Conservation (phyloP, 768 basidiomycete species). For the Dacryopinax spathularia region DNA sequence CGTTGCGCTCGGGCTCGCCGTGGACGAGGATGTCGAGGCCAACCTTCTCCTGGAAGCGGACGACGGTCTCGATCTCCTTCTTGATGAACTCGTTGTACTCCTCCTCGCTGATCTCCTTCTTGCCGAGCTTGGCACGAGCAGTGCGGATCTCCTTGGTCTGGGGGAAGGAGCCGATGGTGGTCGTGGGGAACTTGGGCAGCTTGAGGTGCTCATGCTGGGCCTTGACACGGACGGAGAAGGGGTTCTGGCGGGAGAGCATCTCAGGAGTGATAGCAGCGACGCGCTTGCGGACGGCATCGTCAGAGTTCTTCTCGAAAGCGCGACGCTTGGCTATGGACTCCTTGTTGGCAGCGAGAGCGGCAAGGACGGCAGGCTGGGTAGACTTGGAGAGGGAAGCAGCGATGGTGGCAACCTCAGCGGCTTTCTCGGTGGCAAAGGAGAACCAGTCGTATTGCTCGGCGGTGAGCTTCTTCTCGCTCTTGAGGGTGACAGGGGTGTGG, state of each 20-base stretch:
- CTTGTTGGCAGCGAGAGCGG: slow-evolving; percentile 78
- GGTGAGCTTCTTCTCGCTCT: slow-evolving; percentile 81
- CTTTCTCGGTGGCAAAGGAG: slow-evolving; percentile 96
- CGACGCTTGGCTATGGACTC: slow-evolving; percentile 85
- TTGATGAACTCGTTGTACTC: slow-evolving; percentile 97
- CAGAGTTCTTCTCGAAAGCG: slow-evolving; percentile 83
- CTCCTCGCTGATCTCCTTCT: slow-evolving; percentile 69
- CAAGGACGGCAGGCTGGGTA: slow-evolving; percentile 53
- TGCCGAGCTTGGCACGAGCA: slow-evolving; percentile 88
- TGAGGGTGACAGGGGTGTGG: slow-evolving; percentile 93
- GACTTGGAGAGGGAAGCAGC: slow-evolving; percentile 76
- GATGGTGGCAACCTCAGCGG: slow-evolving; percentile 72
- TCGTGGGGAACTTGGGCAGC: slow-evolving; percentile 95
- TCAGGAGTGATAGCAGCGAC: slow-evolving; percentile 81
- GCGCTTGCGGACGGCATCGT: slow-evolving; percentile 89
- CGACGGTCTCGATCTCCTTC: slow-evolving; percentile 87
- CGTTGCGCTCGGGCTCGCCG: slow-evolving; percentile 97
- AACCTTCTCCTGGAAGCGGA: slow-evolving; percentile 92
- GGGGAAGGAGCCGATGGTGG: slow-evolving; percentile 97
- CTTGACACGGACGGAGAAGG: slow-evolving; percentile 75
- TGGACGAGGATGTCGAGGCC: slow-evolving; percentile 96
- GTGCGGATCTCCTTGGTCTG: slow-evolving; percentile 99
- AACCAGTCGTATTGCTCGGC: slow-evolving; percentile 91
- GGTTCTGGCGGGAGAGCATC: slow-evolving; percentile 72
- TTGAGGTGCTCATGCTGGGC: slow-evolving; percentile 77